phyloP scores from a whole-genome alignment of 768 basidiomycete genomes.

The Coprinopsis sp. region DNA sequence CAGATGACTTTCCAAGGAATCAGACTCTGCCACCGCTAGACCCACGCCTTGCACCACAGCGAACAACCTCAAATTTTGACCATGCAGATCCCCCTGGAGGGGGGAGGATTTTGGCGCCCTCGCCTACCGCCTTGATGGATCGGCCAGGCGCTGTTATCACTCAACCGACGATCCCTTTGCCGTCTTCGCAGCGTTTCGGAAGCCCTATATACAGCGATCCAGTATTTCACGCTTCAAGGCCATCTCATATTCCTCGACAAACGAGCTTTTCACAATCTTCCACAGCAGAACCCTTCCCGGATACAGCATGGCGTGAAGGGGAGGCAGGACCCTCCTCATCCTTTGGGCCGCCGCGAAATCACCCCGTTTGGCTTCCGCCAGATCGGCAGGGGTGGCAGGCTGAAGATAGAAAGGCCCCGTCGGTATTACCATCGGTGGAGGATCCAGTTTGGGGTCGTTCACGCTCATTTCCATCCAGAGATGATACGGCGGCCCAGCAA shows the following conservation, averaged over 20 bases:
- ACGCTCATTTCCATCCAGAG: too few species aligned
- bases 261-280: conserved; percentile 14
- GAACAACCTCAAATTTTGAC: not conserved
- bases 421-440: not conserved
- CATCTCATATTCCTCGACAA: conserved; percentile 20
- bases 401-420: not conserved
- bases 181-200: conserved; percentile 20
- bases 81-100: not conserved
- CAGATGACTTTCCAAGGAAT: not conserved
- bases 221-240: conserved; percentile 22
- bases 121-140: conserved; percentile 10
- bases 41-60: conserved; percentile 10
- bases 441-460: not conserved
- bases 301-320: conserved; percentile 34
- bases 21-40: conserved; percentile 9
- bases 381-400: not conserved
- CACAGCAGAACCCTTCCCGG: conserved; percentile 13
- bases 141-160: conserved; percentile 11
- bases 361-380: not conserved
- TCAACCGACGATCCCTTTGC: conserved; percentile 10
- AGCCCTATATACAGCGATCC: conserved; percentile 29
- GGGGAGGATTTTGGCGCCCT: conserved; percentile 1
- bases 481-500: too few species aligned
- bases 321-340: conserved; percentile 43
- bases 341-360: not conserved